Evolutionary conservation across 768 basidiomycete genomes (phyloP).

Genomic region (Calvatia gigantea): DNA sequence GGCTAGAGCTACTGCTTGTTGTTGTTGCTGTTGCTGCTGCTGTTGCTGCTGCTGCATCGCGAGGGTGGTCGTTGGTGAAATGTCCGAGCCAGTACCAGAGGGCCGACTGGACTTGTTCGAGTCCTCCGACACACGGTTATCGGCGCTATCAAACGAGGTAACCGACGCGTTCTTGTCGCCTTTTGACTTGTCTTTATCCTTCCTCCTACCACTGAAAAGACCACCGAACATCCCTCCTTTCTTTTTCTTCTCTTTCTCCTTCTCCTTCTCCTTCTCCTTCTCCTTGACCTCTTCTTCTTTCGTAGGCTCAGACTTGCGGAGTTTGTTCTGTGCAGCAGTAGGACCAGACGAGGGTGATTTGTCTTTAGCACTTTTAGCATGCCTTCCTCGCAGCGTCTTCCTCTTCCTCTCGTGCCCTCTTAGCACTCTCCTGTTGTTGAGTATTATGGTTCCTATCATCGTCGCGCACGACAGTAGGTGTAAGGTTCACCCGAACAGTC

Average conservation of each 20-base stretch:
- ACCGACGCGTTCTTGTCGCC: constrained; percentile 36
- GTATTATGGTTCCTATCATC: constrained; percentile 22
- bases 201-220: constrained; percentile 74
- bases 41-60: constrained; percentile 63
- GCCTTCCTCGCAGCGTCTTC: constrained; percentile 32
- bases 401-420: constrained; percentile 46
- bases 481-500: constrained; percentile 74
- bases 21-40: constrained; percentile 56
- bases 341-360: constrained; percentile 32
- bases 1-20: constrained; percentile 18
- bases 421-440: constrained; percentile 33
- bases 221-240: constrained; percentile 71
- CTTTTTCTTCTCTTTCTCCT: constrained; percentile 55
- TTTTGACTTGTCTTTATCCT: constrained; percentile 66
- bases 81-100: constrained; percentile 25
- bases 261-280: constrained; percentile 22
- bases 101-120: constrained; percentile 52
- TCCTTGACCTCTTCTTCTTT: background rate
- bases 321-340: constrained; percentile 30
- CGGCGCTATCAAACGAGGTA: constrained; percentile 50
- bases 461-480: constrained; percentile 72
- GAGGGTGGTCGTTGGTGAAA: constrained; percentile 49
- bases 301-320: constrained; percentile 32
- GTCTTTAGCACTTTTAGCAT: constrained; percentile 51
- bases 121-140: constrained; percentile 54